phyloP scores from a whole-genome alignment of 2,329 filamentous ascomycete species.

The Botrytis aclada region DNA sequence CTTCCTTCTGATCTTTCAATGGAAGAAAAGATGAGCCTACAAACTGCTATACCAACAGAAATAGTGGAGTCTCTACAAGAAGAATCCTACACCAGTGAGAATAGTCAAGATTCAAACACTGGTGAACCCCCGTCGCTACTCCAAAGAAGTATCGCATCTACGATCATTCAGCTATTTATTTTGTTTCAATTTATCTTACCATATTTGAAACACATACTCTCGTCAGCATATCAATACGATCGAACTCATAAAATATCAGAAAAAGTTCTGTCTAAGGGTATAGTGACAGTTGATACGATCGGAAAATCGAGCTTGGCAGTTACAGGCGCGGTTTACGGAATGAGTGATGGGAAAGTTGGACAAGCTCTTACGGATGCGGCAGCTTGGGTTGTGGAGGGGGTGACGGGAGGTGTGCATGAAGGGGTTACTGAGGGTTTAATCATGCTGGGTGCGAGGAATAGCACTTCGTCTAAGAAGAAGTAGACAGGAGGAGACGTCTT shows the following conservation, averaged over 20 bases:
- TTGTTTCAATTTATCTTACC: slow-evolving; percentile 59
- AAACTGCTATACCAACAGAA: slow-evolving; percentile 47
- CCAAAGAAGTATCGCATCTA: slow-evolving; percentile 55
- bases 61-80: slow-evolving; percentile 30
- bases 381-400: slow-evolving; percentile 60
- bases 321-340: slow-evolving; percentile 53
- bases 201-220: slow-evolving; percentile 54
- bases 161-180: slow-evolving; percentile 58
- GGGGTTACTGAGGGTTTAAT: slow-evolving; percentile 55
- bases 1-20: slow-evolving; percentile 56
- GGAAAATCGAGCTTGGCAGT: slow-evolving; percentile 51
- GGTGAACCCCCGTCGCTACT: slow-evolving; percentile 47
- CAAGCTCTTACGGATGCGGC: slow-evolving; percentile 53
- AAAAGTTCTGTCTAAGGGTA: slow-evolving; percentile 50
- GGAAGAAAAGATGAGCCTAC: slow-evolving; percentile 52
- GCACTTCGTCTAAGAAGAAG: background rate
- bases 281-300: slow-evolving; percentile 52
- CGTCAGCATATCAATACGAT: slow-evolving; percentile 59
- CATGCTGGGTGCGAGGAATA: slow-evolving; percentile 40
- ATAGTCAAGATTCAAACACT: slow-evolving; percentile 15
- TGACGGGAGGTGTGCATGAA: slow-evolving; percentile 65
- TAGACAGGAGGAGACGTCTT: slow-evolving; percentile 12
- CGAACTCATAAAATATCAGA: slow-evolving; percentile 63
- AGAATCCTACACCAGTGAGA: slow-evolving; percentile 8
- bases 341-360: slow-evolving; percentile 64